These are phyloP conservation scores for Psilocybe cyanescens DNA, from an alignment of 768 basidiomycete genomes.

Conservation along the genomic window DNA sequence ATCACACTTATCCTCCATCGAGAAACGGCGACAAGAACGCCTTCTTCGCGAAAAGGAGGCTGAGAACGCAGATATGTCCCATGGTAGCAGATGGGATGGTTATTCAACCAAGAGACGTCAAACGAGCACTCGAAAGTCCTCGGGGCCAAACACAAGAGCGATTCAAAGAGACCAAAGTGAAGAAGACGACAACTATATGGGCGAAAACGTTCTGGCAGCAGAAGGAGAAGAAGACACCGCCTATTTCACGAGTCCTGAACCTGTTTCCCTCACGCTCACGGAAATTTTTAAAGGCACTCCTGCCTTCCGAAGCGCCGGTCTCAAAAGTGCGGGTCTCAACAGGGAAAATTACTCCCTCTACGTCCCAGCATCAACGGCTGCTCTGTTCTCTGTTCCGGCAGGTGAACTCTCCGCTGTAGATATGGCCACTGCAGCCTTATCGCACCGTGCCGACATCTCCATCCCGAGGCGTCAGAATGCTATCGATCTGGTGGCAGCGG, in stretches of 20 bases:
- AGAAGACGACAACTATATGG: not conserved
- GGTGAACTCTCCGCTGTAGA: conserved; percentile 9
- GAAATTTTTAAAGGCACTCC: conserved; percentile 21
- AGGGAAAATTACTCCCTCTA: conserved; percentile 9
- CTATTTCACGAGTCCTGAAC: conserved; percentile 24
- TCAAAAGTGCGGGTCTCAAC: not conserved
- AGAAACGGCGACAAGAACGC: conserved; percentile 18
- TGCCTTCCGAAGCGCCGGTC: not conserved
- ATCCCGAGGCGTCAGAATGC: conserved; percentile 11
- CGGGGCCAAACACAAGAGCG: too few species aligned
- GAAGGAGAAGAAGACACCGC: conserved; percentile 26
- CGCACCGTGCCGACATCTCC: conserved; percentile 11
- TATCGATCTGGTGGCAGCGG: not conserved
- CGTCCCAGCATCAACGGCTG: not conserved
- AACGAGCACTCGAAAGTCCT: too few species aligned
- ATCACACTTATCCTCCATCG: not conserved
- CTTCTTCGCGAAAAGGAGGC: conserved; percentile 20
- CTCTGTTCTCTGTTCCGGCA: not conserved
- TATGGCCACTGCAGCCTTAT: conserved; percentile 9
- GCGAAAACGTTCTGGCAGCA: conserved; percentile 2
- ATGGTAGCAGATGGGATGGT: not conserved
- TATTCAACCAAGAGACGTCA: too few species aligned
- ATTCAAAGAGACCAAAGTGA: too few species aligned
- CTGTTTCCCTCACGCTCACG: conserved; percentile 25
- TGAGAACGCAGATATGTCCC: not conserved